Base-by-base conservation (phyloP, 2,329 filamentous ascomycete species). In the Penicillium digitatum region DNA sequence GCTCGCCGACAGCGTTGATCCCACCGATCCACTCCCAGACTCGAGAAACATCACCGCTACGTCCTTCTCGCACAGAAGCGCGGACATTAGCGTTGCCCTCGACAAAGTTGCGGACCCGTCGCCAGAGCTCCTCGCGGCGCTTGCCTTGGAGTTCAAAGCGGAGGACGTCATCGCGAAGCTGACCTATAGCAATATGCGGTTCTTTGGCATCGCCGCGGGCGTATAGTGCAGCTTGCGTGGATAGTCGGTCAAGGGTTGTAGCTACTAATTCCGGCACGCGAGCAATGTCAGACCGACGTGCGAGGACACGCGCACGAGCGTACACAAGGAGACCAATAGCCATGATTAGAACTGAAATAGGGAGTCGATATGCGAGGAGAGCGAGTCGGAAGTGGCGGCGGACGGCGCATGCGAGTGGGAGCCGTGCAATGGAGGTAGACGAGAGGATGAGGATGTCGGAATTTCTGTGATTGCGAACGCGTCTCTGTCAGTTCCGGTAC, bases 31-130 rank as follows among this genome's bases (percentile, higher is more conserved):
- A 87, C 65, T 87, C 85, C 85, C 85, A 88, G 52, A 84, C 81
- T 45, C 83, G 78, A 45, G 82, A 80, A 48, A 86, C 81, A 73
- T 81, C 71, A 62, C 81, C 76, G 29, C 74, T 77, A 73, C 79
- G 78, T 62, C 74, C 74, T 67, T 84, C 83, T 74, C 81, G 88
- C 77, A 78, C 91, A 76, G 81, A 92, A 74, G 75, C 89, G 39
- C 94, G 83, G 16, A 99, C 88, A 68, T 99, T 99, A 57, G 89
- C 88, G 72, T 99, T 99, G 72, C 87, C 86, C 74, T 99, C 94
- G 0, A 99, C 92, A 49, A 97, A 87, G 48, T 80, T 83, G 62
- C 85, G 83, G 20, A 99, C 94, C 47, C 85, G 84, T 60, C 85
- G 82, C 94, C 95, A 99, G 48, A 99, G 79, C 53, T 84, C 83